A percentile compares a stretch with the other conserved stretches of the same genome.
Evolutionary conservation across 1,284 basidiomycete species (phyloP).

Genomic region (Ganoderma leucocontextum): DNA sequence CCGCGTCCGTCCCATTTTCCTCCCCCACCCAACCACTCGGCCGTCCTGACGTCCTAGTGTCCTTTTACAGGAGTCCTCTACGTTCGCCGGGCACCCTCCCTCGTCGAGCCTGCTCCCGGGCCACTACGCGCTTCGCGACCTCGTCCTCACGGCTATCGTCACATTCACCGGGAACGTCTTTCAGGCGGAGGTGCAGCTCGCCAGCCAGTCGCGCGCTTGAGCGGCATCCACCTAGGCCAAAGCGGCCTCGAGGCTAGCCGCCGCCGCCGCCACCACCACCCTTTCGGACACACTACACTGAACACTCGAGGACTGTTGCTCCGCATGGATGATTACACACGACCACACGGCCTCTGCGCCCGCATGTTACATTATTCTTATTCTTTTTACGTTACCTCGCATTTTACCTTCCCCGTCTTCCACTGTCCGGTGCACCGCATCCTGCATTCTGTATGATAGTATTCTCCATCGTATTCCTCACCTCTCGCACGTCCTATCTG

Average conservation of each 20-base stretch:
- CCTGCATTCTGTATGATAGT: no score
- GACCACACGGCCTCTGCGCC: background rate
- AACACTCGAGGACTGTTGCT: background rate
- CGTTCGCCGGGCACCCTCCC: background rate
- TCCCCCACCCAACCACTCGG: background rate
- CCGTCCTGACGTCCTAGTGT: background rate
- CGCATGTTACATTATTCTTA: background rate
- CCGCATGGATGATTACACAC: background rate
- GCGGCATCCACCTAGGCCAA: background rate
- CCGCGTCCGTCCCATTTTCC: background rate
- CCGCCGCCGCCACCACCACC: background rate
- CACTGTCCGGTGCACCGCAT: background rate
- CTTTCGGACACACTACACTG: background rate
- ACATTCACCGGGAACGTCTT: background rate
- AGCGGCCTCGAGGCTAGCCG: background rate
- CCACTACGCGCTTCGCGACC: background rate
- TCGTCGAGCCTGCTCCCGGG: background rate
- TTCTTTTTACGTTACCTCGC: background rate
- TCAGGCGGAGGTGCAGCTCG: conserved; percentile 3
- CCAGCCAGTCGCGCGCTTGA: background rate
- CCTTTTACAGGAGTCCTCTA: background rate
- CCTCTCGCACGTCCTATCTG: background rate
- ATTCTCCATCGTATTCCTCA: background rate
- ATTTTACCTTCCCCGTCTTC: background rate
- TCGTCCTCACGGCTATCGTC: background rate